Evolutionary conservation across 176 grass and related monocot species (phyloP), one percentile per base, ranked within the genome.

Genomic region (Eragrostis curvula): DNA sequence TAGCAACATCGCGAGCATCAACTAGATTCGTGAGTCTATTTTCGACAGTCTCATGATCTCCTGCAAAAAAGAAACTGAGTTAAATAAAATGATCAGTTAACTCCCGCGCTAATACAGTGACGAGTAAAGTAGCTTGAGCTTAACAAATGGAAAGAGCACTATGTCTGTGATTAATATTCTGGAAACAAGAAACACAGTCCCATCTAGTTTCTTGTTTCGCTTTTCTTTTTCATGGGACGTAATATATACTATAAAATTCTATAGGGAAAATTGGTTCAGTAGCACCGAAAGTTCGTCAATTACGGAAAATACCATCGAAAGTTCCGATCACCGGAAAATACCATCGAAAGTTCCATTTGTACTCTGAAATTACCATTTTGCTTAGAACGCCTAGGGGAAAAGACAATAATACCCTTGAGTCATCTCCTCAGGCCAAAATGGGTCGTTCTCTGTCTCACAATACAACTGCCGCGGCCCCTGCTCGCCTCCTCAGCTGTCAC

Each of bases 1-100:
- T 67, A 21, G 84, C 67, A 11, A 85, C 84, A 65, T 85, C 84
- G 62, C 67, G 83, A 72, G 79, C 84, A 44, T 85, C 84, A n/a
- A 85, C 75, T 21, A 85, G 32, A 79, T 79, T 85, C 16, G 18
- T 52, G 15, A 27, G 1, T 62, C 16, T 60, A 62, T 71, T 63
- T 28, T 85, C 4, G 1, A 85, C 66, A 9, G 29, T 53, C 62
- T 52, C 47, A 18, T 41, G 20, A 32, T 50, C 46, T 16, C 62
- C 47, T 79, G 62, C 29, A 40, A 13, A 67, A 81, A 8, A 52
- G 17, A 52, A 52, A 52, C 21, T 59, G n/a, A 59, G 56, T 59
- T 59, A 28, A 59, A 59, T 59, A 59, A 58, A 36, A 58, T 58
- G 55, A 24, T n/a, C 7, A 10, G 20, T 58, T 23, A 58, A 24